Evolutionary conservation across 257 asterid genomes (phyloP).

Genomic region (Gardenia jasminoides): DNA sequence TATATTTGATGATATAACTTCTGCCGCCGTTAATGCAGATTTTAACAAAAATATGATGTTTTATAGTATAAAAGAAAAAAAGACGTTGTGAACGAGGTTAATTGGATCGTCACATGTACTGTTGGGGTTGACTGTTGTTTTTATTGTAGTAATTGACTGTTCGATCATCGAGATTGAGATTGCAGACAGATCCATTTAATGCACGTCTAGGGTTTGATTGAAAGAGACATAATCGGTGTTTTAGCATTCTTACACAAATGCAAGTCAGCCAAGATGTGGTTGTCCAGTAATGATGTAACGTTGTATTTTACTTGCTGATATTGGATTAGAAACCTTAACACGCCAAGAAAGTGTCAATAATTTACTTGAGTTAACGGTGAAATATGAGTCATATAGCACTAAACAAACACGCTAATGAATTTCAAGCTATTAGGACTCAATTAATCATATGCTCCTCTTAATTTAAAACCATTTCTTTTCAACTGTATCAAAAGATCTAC

Average conservation of each 20-base stretch:
- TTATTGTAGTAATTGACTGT: neutral
- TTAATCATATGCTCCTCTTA: no score
- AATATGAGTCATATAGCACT: no score
- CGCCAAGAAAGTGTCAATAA: neutral
- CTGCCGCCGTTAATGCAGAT: no score
- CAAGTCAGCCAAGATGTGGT: constrained; percentile 23
- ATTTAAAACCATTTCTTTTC: no score
- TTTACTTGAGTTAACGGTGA: neutral
- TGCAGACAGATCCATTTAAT: constrained; percentile 8
- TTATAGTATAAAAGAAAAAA: no score
- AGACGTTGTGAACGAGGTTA: neutral
- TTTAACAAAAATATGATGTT: no score
- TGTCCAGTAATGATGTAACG: neutral
- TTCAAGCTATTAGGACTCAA: no score
- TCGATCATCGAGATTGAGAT: neutral
- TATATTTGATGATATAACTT: no score
- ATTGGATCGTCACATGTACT: constrained; percentile 11
- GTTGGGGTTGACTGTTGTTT: neutral
- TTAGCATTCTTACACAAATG: neutral
- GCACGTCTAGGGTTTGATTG: constrained; percentile 5
- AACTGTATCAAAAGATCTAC: no score
- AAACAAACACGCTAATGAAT: no score
- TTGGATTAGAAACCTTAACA: neutral
- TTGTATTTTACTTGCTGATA: neutral
- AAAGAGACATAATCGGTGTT: neutral